A percentile compares a stretch with the other conserved stretches of the same genome.
phyloP scores from a whole-genome alignment of 305 asterid genomes.

The Petunia hybrid region DNA sequence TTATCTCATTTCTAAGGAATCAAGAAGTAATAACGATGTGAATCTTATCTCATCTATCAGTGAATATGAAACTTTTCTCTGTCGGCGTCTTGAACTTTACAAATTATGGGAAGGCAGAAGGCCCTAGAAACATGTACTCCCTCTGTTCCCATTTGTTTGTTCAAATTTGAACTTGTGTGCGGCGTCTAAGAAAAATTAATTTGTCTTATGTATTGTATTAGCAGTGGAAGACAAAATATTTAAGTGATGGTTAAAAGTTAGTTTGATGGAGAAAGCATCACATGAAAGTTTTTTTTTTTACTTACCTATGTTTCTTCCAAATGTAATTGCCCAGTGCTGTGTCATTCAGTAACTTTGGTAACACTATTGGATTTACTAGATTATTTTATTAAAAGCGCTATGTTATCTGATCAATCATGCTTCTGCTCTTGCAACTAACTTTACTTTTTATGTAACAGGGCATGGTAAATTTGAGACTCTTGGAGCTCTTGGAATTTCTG shows the following conservation, averaged over 20 bases:
- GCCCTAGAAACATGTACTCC: background rate
- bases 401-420: slow-evolving; percentile 26
- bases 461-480: slow-evolving; percentile 98
- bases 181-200: background rate
- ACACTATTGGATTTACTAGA: slow-evolving; percentile 5
- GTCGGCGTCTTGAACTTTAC: slow-evolving; percentile 19
- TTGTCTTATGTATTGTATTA: slow-evolving; percentile 1
- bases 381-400: background rate
- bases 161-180: background rate
- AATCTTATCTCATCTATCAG: background rate
- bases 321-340: background rate
- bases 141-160: background rate
- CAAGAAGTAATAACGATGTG: background rate
- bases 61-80: background rate
- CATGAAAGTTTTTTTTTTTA: background rate
- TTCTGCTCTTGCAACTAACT: slow-evolving; percentile 36
- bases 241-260: background rate
- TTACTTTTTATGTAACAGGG: slow-evolving; percentile 56
- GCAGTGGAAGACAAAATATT: background rate
- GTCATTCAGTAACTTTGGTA: background rate
- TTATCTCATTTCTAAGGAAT: background rate
- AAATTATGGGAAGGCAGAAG: slow-evolving; percentile 1
- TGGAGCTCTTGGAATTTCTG: slow-evolving; percentile 95
- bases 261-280: slow-evolving; percentile 14
- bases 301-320: slow-evolving; percentile 23